Conservation (phyloP, 306 rosid species). For the Fragaria vesca region DNA sequence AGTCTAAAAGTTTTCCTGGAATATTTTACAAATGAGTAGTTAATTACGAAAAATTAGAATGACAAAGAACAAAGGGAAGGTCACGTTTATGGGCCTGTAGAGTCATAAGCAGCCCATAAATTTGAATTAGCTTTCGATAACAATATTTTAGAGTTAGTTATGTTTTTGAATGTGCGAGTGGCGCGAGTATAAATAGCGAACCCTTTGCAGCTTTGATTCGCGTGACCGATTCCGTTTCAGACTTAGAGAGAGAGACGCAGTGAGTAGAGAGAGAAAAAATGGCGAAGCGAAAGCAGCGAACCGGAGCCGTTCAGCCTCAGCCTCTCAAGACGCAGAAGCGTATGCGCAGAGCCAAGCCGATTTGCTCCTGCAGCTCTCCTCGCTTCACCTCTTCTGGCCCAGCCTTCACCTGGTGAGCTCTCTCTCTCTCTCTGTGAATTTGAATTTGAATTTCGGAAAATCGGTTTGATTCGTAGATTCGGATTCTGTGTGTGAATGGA, state of each 20-base stretch:
- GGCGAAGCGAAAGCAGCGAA: slow-evolving; percentile 50
- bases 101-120: slow-evolving; percentile 4
- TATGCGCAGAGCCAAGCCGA: slow-evolving; percentile 55
- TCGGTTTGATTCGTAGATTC: not conserved
- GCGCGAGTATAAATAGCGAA: slow-evolving; percentile 13
- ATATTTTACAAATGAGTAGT: too few relatives aligned
- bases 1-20: not conserved
- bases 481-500: not conserved
- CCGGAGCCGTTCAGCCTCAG: slow-evolving; percentile 22
- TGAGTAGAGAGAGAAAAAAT: slow-evolving; percentile 17
- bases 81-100: not conserved
- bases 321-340: slow-evolving; percentile 45
- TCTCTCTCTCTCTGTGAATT: slow-evolving; percentile 18
- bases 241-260: slow-evolving; percentile 4
- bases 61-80: too few relatives aligned
- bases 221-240: not conserved
- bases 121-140: not conserved
- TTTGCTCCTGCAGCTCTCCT: slow-evolving; percentile 82
- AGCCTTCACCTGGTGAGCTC: slow-evolving; percentile 50
- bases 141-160: not conserved
- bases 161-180: slow-evolving; percentile 9
- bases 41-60: too few relatives aligned
- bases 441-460: slow-evolving; percentile 6
- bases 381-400: slow-evolving; percentile 56
- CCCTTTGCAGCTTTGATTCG: not conserved